These are phyloP conservation scores for Poterioochromonas sp. DNA, from an alignment of 352 stramenopile genomes.

Conservation along the genomic window DNA sequence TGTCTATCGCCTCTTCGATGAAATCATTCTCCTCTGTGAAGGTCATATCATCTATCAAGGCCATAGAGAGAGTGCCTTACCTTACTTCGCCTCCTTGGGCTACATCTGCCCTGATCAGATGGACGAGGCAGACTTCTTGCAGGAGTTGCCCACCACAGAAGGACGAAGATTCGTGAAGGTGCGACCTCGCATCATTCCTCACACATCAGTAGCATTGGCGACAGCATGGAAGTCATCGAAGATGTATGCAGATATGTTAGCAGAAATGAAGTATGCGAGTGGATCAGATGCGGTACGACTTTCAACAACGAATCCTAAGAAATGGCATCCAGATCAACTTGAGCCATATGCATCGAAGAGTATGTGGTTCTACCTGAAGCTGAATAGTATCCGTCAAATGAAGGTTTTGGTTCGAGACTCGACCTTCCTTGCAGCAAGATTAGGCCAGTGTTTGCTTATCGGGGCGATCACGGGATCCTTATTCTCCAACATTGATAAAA, in stretches of 20 bases:
- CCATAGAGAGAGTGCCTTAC: constrained; percentile 51
- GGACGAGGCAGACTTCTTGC: constrained; percentile 79
- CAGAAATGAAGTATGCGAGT: background rate
- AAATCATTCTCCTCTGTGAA: constrained; percentile 83
- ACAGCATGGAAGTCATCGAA: constrained; percentile 7
- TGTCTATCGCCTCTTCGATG: constrained; percentile 86
- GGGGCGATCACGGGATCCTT: constrained; percentile 28
- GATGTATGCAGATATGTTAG: background rate
- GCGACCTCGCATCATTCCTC: constrained; percentile 30
- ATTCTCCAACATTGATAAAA: constrained; percentile 31
- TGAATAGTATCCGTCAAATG: background rate
- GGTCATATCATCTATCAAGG: constrained; percentile 82
- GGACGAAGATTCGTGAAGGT: constrained; percentile 44
- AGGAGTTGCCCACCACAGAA: constrained; percentile 58
- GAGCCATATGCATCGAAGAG: constrained; percentile 32
- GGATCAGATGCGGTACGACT: background rate
- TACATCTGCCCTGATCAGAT: constrained; percentile 48
- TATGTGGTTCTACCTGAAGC: constrained; percentile 29
- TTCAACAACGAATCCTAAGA: constrained; percentile 37
- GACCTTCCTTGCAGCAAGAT: constrained; percentile 48
- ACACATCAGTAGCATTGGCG: constrained; percentile 26
- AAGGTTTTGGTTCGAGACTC: background rate
- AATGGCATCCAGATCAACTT: constrained; percentile 37
- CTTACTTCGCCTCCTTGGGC: constrained; percentile 70
- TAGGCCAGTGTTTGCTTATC: constrained; percentile 54